Evolutionary conservation across 768 basidiomycete genomes (phyloP), one percentile per base, ranked within the genome.

Genomic region (Panaeolus cyanescens): DNA sequence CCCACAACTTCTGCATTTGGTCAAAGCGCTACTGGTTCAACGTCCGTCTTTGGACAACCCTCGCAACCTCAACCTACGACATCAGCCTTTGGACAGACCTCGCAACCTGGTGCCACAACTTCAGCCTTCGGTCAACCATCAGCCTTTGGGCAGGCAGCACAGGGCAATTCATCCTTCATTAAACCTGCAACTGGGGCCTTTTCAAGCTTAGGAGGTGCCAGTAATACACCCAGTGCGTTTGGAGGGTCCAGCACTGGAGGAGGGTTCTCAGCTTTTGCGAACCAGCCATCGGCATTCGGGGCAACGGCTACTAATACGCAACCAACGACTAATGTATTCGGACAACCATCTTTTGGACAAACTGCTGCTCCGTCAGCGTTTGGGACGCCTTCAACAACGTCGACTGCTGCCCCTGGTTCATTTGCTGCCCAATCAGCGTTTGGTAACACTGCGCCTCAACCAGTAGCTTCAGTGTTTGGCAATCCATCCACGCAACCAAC

Each of bases 181-280:
- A 83, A 82, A 62, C 80, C 85, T 4, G 83, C 83, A 1, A 88
- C 88, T 59, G 72, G 77, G 40, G 79, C 79, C 0, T 77, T 77
- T 57, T 71, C 75, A 7, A 69, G 67, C 36, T 63, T 71, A 9
- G 70, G 74, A 13, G 79, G 73, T 1, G 60, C 66, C 19, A 62
- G 61, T 37, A 64, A 65, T 1, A 54, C 64, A 4, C 60, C 63
- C 17, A 57, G 56, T 25, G 58, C 62, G 30, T 59, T 54, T 36
- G 58, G 63, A 19, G 55, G 55, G 19, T 36, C 62, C 32, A 61
- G 70, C 1, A 70, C 71, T 15, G 75, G 80, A 1, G 76, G 81
- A 15, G 82, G 75, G 3, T 86, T 85, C 62, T 80, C 83, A 32
- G 79, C 83, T 4, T 87, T 87, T 66, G 74, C 82, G n/a, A 74